A percentile compares a stretch with the other conserved stretches of the same genome.
Evolutionary conservation across 768 basidiomycete genomes (phyloP).

Genomic region (Hygrocybe punicea): DNA sequence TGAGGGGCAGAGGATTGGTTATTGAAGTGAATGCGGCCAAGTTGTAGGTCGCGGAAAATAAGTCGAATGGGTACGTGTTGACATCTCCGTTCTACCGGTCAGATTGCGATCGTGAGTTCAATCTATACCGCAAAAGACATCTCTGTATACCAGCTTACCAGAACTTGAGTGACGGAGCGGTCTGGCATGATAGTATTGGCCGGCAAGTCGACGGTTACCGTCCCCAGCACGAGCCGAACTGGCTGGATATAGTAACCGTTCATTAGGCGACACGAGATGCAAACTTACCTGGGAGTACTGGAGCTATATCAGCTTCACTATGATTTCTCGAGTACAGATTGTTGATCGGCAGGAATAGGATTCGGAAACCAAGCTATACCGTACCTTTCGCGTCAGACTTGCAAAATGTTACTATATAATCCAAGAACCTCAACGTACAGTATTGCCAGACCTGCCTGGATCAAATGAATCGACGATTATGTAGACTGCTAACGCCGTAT

Average conservation of each 20-base stretch:
- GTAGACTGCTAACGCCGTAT: neutral
- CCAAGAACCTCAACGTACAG: neutral
- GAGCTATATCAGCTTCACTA: neutral
- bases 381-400: too few relatives aligned
- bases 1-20: conserved; percentile 1
- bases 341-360: too few relatives aligned
- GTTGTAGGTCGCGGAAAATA: conserved; percentile 1
- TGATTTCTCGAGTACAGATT: neutral
- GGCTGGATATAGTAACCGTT: neutral
- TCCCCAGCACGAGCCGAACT: conserved; percentile 1
- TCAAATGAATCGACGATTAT: neutral
- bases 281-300: neutral
- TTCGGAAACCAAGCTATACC: too few relatives aligned
- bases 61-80: conserved; percentile 9
- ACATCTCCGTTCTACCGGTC: neutral
- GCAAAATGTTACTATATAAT: neutral
- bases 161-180: neutral
- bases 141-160: neutral
- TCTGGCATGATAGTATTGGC: neutral
- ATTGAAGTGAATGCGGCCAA: conserved; percentile 1
- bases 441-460: neutral
- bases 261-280: neutral
- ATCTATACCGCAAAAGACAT: too few relatives aligned
- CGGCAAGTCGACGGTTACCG: neutral
- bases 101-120: neutral